phyloP scores from a whole-genome alignment of 2,329 filamentous ascomycete genomes.

The Zasmidium citrigriseum region DNA sequence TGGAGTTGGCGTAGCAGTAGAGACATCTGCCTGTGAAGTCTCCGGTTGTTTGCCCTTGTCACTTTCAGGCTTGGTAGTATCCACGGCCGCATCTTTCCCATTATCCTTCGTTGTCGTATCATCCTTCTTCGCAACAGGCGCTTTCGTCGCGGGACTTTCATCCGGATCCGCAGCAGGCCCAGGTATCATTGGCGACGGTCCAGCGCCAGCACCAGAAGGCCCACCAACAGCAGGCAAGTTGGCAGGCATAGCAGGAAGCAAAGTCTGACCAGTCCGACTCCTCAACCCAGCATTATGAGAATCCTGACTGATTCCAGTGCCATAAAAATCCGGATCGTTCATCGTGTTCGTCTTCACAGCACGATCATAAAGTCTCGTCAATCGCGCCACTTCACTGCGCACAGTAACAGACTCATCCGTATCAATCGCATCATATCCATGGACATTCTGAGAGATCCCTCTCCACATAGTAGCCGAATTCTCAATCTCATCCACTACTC shows the following conservation, averaged over 20 bases:
- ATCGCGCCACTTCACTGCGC: slow-evolving; percentile 36
- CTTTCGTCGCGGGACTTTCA: slow-evolving; percentile 31
- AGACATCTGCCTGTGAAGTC: neutral
- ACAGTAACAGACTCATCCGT: slow-evolving; percentile 47
- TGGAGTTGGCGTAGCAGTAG: neutral
- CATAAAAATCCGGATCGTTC: slow-evolving; percentile 44
- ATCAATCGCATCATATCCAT: slow-evolving; percentile 50
- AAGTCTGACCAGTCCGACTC: slow-evolving; percentile 19
- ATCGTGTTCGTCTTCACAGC: slow-evolving; percentile 41
- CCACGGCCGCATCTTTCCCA: slow-evolving; percentile 1
- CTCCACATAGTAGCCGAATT: slow-evolving; percentile 46
- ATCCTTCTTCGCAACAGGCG: slow-evolving; percentile 8
- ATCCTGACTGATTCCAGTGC: slow-evolving; percentile 28
- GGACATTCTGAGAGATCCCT: slow-evolving; percentile 43
- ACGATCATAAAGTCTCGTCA: slow-evolving; percentile 41
- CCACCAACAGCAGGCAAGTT: slow-evolving; percentile 7
- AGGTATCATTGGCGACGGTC: neutral
- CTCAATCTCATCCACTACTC: slow-evolving; percentile 45
- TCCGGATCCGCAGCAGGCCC: slow-evolving; percentile 26
- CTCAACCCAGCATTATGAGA: slow-evolving; percentile 26
- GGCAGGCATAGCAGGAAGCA: slow-evolving; percentile 9
- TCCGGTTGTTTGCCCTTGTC: slow-evolving; percentile 5
- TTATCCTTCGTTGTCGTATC: too few species aligned
- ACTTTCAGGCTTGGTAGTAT: neutral
- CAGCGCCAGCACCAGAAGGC: slow-evolving; percentile 11